Evolutionary conservation across 129 eudicot genomes (phyloP).

Genomic region (Chrysanthemum seticuspe): DNA sequence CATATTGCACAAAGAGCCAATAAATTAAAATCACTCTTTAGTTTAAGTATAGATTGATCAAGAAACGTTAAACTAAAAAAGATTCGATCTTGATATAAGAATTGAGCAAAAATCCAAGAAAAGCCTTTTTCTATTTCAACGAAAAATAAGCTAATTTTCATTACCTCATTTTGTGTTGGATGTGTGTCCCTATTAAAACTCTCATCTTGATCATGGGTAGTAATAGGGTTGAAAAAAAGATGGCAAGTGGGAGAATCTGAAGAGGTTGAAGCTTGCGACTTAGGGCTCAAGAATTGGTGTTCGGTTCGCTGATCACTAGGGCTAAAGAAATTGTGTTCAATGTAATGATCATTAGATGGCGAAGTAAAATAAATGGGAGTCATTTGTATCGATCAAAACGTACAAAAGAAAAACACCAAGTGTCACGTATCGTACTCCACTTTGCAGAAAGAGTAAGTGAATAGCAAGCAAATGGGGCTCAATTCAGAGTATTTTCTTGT

Average conservation of each 20-base stretch:
- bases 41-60: constrained; percentile 13
- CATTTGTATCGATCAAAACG: constrained; percentile 26
- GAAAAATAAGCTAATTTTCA: neutral
- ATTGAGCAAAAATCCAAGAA: constrained; percentile 10
- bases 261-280: constrained; percentile 46
- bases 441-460: constrained; percentile 16
- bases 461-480: constrained; percentile 28
- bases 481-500: constrained; percentile 35
- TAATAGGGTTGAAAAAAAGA: constrained; percentile 45
- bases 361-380: constrained; percentile 46
- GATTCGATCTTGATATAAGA: neutral
- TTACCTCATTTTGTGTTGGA: constrained; percentile 50
- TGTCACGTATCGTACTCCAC: constrained; percentile 6
- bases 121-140: neutral
- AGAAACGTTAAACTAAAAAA: constrained; percentile 1
- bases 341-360: constrained; percentile 36
- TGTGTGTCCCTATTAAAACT: constrained; percentile 25
- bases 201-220: constrained; percentile 42
- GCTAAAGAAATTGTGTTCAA: constrained; percentile 35
- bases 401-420: constrained; percentile 18
- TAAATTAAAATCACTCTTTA: neutral
- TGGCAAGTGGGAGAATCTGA: constrained; percentile 45
- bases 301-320: constrained; percentile 33
- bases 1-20: constrained; percentile 18
- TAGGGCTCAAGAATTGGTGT: constrained; percentile 35